These are phyloP conservation scores for Polygonum aviculare DNA, from an alignment of 148 eudicot genomes.

Conservation along the genomic window DNA sequence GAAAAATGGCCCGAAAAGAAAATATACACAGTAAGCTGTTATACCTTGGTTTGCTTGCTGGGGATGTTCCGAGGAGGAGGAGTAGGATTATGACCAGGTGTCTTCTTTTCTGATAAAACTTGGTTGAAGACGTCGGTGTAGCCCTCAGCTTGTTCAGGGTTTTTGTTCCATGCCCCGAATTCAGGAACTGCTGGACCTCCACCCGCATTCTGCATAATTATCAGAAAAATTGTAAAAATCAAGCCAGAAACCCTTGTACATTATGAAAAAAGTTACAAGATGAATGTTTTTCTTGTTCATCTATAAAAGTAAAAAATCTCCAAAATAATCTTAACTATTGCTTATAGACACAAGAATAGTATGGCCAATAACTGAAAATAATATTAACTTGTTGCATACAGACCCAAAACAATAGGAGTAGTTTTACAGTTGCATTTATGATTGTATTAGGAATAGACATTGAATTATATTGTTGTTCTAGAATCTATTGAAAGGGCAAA, in stretches of 20 bases:
- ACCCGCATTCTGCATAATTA: not conserved
- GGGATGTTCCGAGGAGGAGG: not conserved
- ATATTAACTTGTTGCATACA: too few relatives aligned
- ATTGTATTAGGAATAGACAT: too few relatives aligned
- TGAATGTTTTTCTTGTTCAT: not conserved
- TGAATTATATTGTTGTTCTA: too few relatives aligned
- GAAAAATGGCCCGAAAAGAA: not conserved
- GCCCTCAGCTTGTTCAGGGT: constrained; percentile 8
- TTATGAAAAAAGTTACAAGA: not conserved
- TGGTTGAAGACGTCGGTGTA: constrained; percentile 9
- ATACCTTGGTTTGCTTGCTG: not conserved
- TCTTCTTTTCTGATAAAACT: not conserved
- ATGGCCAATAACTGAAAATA: too few relatives aligned
- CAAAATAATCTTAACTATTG: too few relatives aligned
- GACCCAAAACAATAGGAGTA: too few relatives aligned
- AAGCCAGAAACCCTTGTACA: not conserved
- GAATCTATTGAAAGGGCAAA: too few relatives aligned
- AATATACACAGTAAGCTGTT: not conserved
- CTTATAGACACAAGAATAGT: too few relatives aligned
- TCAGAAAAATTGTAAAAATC: not conserved
- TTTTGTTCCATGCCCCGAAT: constrained; percentile 2
- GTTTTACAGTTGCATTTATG: too few relatives aligned
- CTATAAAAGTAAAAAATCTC: not conserved
- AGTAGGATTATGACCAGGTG: not conserved
- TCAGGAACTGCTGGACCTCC: constrained; percentile 9